A percentile compares a stretch with the other conserved stretches of the same genome.
Evolutionary conservation across 495 filamentous ascomycete genomes (phyloP).

Genomic region (Podospora didyma): DNA sequence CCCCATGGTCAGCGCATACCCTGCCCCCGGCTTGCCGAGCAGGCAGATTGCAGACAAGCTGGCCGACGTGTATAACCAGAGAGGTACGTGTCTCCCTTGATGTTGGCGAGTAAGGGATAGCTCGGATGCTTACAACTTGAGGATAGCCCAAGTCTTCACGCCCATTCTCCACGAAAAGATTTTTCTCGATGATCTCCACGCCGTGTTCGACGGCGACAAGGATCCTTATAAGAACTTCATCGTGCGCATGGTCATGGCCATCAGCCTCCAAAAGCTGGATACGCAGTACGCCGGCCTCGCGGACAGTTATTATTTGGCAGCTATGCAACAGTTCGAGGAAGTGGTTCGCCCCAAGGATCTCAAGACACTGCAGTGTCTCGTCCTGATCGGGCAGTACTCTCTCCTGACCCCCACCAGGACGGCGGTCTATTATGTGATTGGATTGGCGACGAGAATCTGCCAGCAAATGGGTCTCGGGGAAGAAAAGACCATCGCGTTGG

Average conservation of each 20-base stretch:
- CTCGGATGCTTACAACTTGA: constrained; percentile 5
- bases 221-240: constrained; percentile 84
- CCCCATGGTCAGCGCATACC: constrained; percentile 70
- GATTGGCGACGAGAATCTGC: constrained; percentile 76
- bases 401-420: constrained; percentile 85
- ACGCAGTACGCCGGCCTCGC: constrained; percentile 74
- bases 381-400: constrained; percentile 86
- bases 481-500: constrained; percentile 72
- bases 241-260: constrained; percentile 82
- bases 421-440: constrained; percentile 85
- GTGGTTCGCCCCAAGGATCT: constrained; percentile 77
- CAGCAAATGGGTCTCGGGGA: constrained; percentile 82
- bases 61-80: constrained; percentile 73
- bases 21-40: constrained; percentile 65
- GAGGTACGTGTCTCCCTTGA: constrained; percentile 52
- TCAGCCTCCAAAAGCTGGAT: constrained; percentile 85
- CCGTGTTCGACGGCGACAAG: constrained; percentile 69
- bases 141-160: constrained; percentile 73
- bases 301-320: constrained; percentile 87
- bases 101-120: neutral
- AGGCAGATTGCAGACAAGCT: constrained; percentile 64
- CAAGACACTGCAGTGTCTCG: constrained; percentile 83
- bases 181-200: constrained; percentile 69
- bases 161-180: constrained; percentile 81
- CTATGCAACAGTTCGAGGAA: constrained; percentile 73